Conservation (phyloP, 441 rosid genomes). For the Arabidopsis hybrid region DNA sequence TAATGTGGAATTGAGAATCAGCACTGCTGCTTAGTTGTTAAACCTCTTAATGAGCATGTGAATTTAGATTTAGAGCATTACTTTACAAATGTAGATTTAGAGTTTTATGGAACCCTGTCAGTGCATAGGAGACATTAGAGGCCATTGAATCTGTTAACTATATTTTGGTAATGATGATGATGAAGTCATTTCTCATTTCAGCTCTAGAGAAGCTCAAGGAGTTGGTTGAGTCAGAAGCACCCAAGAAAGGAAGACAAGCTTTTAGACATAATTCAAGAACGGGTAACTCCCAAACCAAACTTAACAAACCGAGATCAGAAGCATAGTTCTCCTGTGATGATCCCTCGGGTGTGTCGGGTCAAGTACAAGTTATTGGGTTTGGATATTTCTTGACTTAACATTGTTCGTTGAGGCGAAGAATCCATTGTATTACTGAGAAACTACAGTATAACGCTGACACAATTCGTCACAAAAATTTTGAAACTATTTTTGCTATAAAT, state of each 20-base stretch:
- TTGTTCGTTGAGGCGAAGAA: neutral
- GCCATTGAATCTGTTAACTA: constrained; percentile 1
- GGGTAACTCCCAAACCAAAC: constrained; percentile 44
- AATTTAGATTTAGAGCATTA: neutral
- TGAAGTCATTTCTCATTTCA: constrained; percentile 38
- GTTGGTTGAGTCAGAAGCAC: constrained; percentile 69
- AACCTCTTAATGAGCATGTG: neutral
- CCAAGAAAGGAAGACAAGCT: constrained; percentile 59
- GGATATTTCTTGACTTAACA: neutral
- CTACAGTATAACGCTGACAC: too few relatives aligned
- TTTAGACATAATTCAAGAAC: constrained; percentile 52
- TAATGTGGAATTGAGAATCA: neutral
- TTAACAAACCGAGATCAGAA: constrained; percentile 31
- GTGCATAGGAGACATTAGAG: constrained; percentile 6
- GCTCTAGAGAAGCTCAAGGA: constrained; percentile 82
- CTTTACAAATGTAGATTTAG: neutral
- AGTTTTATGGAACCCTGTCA: neutral
- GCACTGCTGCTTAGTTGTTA: neutral
- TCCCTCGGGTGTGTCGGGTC: neutral
- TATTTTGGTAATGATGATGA: neutral
- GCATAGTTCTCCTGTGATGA: constrained; percentile 12
- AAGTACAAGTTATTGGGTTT: neutral
- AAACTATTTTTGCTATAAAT: too few relatives aligned
- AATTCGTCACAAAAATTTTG: neutral
- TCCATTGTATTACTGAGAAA: neutral